phyloP scores from a whole-genome alignment of 306 rosid genomes.

The Luffa acutangula region DNA sequence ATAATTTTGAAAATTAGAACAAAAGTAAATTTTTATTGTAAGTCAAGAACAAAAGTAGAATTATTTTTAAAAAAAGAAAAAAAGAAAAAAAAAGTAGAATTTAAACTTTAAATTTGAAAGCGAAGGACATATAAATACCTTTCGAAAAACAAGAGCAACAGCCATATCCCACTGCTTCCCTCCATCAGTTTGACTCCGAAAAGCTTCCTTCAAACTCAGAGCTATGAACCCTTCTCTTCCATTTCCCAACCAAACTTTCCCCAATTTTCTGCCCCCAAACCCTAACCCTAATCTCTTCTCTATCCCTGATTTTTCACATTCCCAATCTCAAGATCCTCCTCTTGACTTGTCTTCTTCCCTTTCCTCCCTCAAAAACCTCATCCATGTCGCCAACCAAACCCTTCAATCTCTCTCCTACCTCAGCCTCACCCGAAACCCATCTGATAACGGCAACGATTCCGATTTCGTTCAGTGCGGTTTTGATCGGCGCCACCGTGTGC shows the following conservation, averaged over 20 bases:
- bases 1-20: too few relatives aligned
- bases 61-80: too few relatives aligned
- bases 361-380: constrained; percentile 39
- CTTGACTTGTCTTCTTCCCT: constrained; percentile 27
- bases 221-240: constrained; percentile 13
- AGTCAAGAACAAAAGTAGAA: too few relatives aligned
- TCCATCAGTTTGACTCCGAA: too few relatives aligned
- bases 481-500: constrained; percentile 46
- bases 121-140: too few relatives aligned
- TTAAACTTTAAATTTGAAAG: too few relatives aligned
- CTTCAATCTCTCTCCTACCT: constrained; percentile 27
- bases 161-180: too few relatives aligned
- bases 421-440: constrained; percentile 21
- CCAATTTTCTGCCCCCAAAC: constrained; percentile 13
- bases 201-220: not conserved
- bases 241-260: constrained; percentile 7
- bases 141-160: too few relatives aligned
- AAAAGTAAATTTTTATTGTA: too few relatives aligned
- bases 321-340: constrained; percentile 6
- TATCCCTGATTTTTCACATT: not conserved
- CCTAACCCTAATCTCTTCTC: constrained; percentile 12
- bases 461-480: constrained; percentile 36
- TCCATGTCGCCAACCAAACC: constrained; percentile 23
- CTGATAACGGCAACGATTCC: not conserved
- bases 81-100: too few relatives aligned